These are phyloP conservation scores for Teratosphaeria gauchensis DNA, from an alignment of 2,329 filamentous ascomycete species.

Conservation along the genomic window DNA sequence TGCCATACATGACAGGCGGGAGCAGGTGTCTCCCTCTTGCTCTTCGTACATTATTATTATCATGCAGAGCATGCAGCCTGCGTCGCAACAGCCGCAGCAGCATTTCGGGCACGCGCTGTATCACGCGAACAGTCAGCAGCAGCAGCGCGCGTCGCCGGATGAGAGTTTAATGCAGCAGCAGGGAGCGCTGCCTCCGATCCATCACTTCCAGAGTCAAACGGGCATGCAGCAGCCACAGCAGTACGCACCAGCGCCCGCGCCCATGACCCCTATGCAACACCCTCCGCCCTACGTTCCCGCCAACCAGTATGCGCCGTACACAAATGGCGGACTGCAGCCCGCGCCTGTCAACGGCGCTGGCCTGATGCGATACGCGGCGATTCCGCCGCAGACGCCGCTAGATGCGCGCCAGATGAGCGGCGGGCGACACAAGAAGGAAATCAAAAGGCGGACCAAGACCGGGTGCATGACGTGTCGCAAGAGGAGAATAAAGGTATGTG, in stretches of 20 bases:
- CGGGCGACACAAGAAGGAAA: constrained; percentile 60
- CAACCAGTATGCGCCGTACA: constrained; percentile 14
- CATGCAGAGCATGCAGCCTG: constrained; percentile 1
- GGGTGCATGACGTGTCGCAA: constrained; percentile 48
- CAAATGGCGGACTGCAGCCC: constrained; percentile 13
- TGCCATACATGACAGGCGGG: neutral
- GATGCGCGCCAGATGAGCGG: constrained; percentile 46
- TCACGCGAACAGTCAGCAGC: neutral
- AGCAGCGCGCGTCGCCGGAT: constrained; percentile 1
- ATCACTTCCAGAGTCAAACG: constrained; percentile 10
- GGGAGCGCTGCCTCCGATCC: constrained; percentile 11
- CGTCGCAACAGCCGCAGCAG: constrained; percentile 1
- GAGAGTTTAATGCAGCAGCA: constrained; percentile 6
- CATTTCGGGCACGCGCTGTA: neutral
- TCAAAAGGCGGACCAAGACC: constrained; percentile 56
- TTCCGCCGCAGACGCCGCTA: constrained; percentile 39
- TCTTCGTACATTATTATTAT: neutral
- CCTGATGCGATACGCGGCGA: constrained; percentile 43
- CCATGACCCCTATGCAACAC: constrained; percentile 11
- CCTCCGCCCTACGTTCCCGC: constrained; percentile 14
- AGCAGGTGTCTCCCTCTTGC: neutral
- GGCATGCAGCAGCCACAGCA: constrained; percentile 16
- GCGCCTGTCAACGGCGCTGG: constrained; percentile 15
- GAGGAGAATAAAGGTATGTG: constrained; percentile 61
- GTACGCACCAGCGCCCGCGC: constrained; percentile 10